Conservation (phyloP, 1,284 basidiomycete genomes). For the Moniliophthora roreri region DNA sequence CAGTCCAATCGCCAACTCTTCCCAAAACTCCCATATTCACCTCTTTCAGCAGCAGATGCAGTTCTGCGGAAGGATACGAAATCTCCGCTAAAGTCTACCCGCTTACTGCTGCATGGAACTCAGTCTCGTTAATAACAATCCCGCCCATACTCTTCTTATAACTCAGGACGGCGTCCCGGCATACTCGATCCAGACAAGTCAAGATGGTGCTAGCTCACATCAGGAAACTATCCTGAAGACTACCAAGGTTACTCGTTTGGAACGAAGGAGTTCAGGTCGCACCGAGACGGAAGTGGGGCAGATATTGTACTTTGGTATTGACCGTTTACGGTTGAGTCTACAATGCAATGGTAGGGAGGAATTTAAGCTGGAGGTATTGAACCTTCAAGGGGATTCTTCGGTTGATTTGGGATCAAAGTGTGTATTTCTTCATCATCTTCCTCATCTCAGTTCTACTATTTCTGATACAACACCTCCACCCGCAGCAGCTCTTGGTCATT, state of each 20-base stretch:
- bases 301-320: background rate
- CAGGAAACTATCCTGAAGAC: background rate
- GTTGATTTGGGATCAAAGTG: too few species aligned
- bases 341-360: background rate
- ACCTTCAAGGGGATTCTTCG: too few species aligned
- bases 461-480: too few species aligned
- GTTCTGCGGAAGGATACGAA: too few species aligned
- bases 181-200: background rate
- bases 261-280: background rate
- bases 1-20: too few species aligned
- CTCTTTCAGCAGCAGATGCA: too few species aligned
- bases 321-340: background rate
- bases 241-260: background rate
- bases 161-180: background rate
- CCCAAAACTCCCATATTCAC: too few species aligned
- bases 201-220: background rate
- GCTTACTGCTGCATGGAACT: background rate
- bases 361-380: background rate
- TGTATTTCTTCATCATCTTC: too few species aligned
- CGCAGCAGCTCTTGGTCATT: slow-evolving; percentile 39
- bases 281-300: background rate
- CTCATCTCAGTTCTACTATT: too few species aligned
- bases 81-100: too few species aligned
- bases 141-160: background rate
- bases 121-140: background rate